phyloP scores from a whole-genome alignment of 2,329 filamentous ascomycete species.

The Fusarium fracticaudum region DNA sequence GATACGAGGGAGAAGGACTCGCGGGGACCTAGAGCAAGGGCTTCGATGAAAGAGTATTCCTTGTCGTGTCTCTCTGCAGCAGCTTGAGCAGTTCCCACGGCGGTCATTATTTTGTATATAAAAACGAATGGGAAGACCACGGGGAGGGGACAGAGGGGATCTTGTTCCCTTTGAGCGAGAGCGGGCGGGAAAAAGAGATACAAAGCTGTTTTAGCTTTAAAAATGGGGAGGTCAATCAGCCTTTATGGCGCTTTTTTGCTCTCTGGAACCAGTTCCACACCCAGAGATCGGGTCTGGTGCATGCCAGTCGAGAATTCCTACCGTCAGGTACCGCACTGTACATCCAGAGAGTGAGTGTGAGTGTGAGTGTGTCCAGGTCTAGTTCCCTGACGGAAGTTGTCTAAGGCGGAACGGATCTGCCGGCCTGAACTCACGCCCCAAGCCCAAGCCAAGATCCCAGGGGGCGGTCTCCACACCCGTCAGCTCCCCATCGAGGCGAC shows the following conservation, averaged over 20 bases:
- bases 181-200: not conserved
- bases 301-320: conserved; percentile 4
- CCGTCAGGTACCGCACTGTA: conserved; percentile 21
- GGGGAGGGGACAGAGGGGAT: conserved; percentile 9
- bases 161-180: not conserved
- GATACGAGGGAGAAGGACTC: conserved; percentile 42
- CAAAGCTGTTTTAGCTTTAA: not conserved
- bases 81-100: conserved; percentile 23
- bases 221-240: conserved; percentile 30
- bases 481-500: conserved; percentile 4
- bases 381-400: conserved; percentile 26
- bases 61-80: conserved; percentile 37
- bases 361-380: not conserved
- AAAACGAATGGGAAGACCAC: not conserved
- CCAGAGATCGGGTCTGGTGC: conserved; percentile 1
- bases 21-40: conserved; percentile 41
- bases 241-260: conserved; percentile 38
- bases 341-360: not conserved
- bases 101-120: conserved; percentile 38
- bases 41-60: conserved; percentile 47
- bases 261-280: not conserved
- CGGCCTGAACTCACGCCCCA: conserved; percentile 19
- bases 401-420: conserved; percentile 37
- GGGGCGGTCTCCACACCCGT: conserved; percentile 7
- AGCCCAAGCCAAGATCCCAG: conserved; percentile 12